Evolutionary conservation across 2,329 filamentous ascomycete genomes (phyloP), one percentile per base, ranked within the genome.

Genomic region (Trichoderma citrinoviride): DNA sequence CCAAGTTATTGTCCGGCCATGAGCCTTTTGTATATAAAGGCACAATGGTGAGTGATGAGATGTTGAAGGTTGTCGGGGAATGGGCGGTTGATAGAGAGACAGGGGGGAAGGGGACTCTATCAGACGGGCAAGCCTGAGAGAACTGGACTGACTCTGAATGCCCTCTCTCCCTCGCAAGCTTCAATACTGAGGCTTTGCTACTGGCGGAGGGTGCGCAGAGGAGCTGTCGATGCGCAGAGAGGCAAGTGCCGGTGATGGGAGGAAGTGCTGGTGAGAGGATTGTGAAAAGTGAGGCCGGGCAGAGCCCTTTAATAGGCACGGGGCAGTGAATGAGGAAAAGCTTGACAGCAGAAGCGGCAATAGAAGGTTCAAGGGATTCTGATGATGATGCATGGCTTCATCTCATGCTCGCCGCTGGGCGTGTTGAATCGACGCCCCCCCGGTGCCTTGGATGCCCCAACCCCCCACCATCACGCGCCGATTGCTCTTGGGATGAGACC

Each of bases 391-490:
- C 29, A 52, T 33, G 25, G 49, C 25, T 8, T 8, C 47, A 57
- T 57, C 41, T 52, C 25, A 63, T 43, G 52, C 33, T 37, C 33
- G 44, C 43, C 27, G 19, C 52, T 33, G 43, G 41, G 41, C 21
- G 43, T 54, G 46, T 61, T 61, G 63, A 65, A 61, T 54, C 56
- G 47, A 54, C 54, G 52, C 58, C 58, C 61, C 60, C 60, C 40
- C 21, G 62, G 29, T 19, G 23, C n/a, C 57, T 14, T 37, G 43
- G 53, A 46, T 33, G 17, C 40, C 37, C 64, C 44, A 33, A 57
- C 46, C 57, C 65, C 53, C 65, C 61, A 65, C 53, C 47, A 66
- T 66, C 65, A 66, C 65, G 65, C 65, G 65, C 61, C 60, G 60
- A 66, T 66, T 64, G 37, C 41, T 41, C 43, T 49, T 54, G 58